Conservation (phyloP, 2,329 filamentous ascomycete species). For the Cladosporium sp. region DNA sequence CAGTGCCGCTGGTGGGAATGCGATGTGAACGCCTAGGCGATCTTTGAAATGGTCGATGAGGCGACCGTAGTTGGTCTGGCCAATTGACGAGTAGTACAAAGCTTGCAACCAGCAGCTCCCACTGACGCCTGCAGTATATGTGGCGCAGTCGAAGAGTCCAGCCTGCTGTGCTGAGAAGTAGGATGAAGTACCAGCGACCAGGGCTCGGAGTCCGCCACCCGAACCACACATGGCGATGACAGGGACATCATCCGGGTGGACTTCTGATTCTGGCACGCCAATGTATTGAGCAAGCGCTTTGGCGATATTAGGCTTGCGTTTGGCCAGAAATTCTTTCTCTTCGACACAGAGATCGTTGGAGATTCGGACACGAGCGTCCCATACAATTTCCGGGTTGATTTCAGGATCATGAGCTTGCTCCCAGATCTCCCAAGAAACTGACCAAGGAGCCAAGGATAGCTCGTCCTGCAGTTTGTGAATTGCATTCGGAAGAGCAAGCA, state of each 20-base stretch:
- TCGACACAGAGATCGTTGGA: constrained; percentile 80
- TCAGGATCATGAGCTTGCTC: constrained; percentile 80
- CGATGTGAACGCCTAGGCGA: constrained; percentile 83
- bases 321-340: constrained; percentile 72
- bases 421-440: constrained; percentile 92
- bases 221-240: constrained; percentile 93
- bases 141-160: constrained; percentile 89
- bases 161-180: constrained; percentile 81
- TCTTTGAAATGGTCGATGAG: constrained; percentile 85
- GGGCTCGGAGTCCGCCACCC: constrained; percentile 83
- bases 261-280: constrained; percentile 71
- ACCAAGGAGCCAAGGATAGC: constrained; percentile 82
- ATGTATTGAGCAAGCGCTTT: constrained; percentile 82
- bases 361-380: constrained; percentile 78
- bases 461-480: constrained; percentile 83
- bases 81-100: constrained; percentile 80
- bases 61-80: constrained; percentile 65
- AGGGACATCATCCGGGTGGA: constrained; percentile 92
- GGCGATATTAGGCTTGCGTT: constrained; percentile 68
- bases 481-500: constrained; percentile 71
- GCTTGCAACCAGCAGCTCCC: constrained; percentile 95
- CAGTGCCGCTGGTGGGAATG: constrained; percentile 84
- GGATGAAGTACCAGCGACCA: constrained; percentile 88
- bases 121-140: constrained; percentile 93
- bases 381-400: constrained; percentile 83